These are phyloP conservation scores for Phytophthora agathidicida DNA, from an alignment of 352 stramenopile genomes.

Conservation along the genomic window DNA sequence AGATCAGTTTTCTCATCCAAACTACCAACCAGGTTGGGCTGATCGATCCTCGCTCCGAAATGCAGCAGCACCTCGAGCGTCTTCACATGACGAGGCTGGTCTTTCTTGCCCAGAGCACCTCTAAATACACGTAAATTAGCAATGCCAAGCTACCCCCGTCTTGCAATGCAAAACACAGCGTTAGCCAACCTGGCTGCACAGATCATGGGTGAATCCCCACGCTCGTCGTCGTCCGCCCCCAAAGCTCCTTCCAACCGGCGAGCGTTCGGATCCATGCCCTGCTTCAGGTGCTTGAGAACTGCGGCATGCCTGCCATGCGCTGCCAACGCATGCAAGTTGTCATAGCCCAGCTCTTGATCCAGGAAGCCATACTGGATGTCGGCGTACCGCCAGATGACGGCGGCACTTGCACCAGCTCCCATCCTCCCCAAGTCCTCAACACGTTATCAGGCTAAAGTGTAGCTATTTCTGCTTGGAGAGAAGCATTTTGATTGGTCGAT, in stretches of 20 bases:
- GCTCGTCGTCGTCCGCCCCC: conserved; percentile 49
- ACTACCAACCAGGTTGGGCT: conserved; percentile 62
- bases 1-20: no score
- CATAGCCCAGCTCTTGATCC: conserved; percentile 58
- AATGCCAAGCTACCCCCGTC: no score
- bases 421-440: conserved; percentile 28
- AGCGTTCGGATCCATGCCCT: conserved; percentile 69
- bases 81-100: conserved; percentile 53
- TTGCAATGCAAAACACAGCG: neutral
- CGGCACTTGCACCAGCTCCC: conserved; percentile 57
- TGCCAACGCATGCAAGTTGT: conserved; percentile 57
- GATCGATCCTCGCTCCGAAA: conserved; percentile 63
- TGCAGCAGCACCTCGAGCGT: conserved; percentile 57
- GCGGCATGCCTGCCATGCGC: conserved; percentile 46
- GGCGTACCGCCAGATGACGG: conserved; percentile 59
- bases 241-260: conserved; percentile 32
- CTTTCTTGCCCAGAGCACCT: conserved; percentile 49
- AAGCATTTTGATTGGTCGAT: conserved; percentile 10
- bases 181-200: conserved; percentile 49
- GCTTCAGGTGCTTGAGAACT: conserved; percentile 54
- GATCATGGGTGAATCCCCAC: conserved; percentile 63
- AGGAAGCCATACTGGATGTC: conserved; percentile 63
- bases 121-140: no score
- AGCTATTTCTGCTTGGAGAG: conserved; percentile 15
- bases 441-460: conserved; percentile 10